Conservation (phyloP, 2,329 filamentous ascomycete species). For the Pyrenochaeta sp. region DNA sequence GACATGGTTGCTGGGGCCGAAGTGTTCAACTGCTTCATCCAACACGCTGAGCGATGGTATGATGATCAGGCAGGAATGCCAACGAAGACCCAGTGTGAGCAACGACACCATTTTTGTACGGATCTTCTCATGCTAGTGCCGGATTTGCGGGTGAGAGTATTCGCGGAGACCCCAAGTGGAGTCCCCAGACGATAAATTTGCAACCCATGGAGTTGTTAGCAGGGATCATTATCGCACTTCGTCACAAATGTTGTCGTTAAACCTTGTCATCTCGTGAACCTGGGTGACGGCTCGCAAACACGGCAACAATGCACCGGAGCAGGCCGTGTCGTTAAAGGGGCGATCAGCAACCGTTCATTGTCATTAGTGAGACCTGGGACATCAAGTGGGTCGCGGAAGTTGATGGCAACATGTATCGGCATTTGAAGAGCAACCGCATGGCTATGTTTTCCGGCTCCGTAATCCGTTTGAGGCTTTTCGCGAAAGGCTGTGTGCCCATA, state of each 20-base stretch:
- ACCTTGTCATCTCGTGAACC: constrained; percentile 9
- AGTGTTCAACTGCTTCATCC: not conserved
- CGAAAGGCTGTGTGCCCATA: not conserved
- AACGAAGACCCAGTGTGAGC: not conserved
- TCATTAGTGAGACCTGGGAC: not conserved
- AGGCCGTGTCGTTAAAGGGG: not conserved
- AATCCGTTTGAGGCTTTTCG: not conserved
- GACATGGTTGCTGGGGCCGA: constrained; percentile 6
- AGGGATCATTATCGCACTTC: constrained; percentile 15
- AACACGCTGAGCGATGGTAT: not conserved
- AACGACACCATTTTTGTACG: constrained; percentile 20
- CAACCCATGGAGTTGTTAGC: constrained; percentile 16
- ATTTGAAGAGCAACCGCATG: not conserved
- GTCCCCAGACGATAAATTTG: constrained; percentile 24
- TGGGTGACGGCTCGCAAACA: constrained; percentile 1
- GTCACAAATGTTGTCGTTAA: constrained; percentile 18
- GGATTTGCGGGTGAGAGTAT: constrained; percentile 1
- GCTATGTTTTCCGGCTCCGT: not conserved
- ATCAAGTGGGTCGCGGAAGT: constrained; percentile 1
- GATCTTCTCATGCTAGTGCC: constrained; percentile 4
- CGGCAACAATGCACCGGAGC: constrained; percentile 16
- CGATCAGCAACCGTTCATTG: constrained; percentile 2
- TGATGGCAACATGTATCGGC: not conserved
- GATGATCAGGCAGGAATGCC: not conserved
- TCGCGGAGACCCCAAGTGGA: constrained; percentile 22